A percentile compares a stretch with the other conserved stretches of the same genome.
phyloP scores from a whole-genome alignment of 2,329 filamentous ascomycete species.

The Cercospora sojina region DNA sequence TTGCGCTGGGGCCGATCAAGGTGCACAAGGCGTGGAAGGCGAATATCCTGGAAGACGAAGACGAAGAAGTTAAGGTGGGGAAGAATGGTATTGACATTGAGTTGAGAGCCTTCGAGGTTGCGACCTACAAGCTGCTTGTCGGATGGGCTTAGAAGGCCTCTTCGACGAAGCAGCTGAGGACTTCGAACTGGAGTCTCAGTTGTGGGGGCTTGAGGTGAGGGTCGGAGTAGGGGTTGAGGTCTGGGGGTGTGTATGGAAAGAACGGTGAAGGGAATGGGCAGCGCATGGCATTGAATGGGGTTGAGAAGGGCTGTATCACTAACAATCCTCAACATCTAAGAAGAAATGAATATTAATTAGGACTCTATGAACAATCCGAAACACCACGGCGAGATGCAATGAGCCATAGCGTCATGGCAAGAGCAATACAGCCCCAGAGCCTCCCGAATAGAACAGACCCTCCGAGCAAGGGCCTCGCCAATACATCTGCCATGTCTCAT shows the following conservation, averaged over 20 bases:
- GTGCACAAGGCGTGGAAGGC: constrained; percentile 78
- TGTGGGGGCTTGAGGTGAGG: neutral
- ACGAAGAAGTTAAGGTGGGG: constrained; percentile 61
- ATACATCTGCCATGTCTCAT: neutral
- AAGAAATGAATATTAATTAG: neutral
- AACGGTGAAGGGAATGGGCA: neutral
- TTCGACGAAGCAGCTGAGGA: neutral
- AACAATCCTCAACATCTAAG: neutral
- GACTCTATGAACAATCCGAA: neutral
- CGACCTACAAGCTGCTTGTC: constrained; percentile 36
- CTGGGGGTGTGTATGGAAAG: neutral
- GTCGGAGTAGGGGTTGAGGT: neutral
- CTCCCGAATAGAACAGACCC: neutral
- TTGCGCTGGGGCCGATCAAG: constrained; percentile 63
- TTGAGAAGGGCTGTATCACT: neutral
- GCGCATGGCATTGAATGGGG: neutral
- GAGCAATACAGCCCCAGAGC: neutral
- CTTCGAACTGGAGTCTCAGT: neutral
- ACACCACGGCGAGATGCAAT: neutral
- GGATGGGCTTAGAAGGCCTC: neutral
- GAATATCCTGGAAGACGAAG: constrained; percentile 85
- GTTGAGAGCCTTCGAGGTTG: constrained; percentile 43
- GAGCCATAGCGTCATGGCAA: neutral
- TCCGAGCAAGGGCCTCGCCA: neutral
- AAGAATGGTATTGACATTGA: constrained; percentile 42